phyloP scores from a whole-genome alignment of 495 filamentous ascomycete genomes.

The Neurospora tetraspora region DNA sequence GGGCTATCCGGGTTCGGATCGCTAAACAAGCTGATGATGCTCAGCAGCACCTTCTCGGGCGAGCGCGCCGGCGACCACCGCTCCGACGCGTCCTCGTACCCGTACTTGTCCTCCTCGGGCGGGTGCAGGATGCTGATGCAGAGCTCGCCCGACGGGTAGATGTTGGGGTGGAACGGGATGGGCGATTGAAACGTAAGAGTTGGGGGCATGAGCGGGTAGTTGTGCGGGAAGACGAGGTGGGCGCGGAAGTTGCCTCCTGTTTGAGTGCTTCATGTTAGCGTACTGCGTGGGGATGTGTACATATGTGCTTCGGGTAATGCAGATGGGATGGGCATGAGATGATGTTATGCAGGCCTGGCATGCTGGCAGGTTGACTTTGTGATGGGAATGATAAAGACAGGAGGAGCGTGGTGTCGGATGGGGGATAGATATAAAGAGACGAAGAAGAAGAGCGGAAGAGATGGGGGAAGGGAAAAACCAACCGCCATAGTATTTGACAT shows the following conservation, averaged over 20 bases:
- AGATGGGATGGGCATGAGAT: too few relatives aligned
- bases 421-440: background rate
- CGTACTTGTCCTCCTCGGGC: slow-evolving; percentile 90
- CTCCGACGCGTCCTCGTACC: slow-evolving; percentile 86
- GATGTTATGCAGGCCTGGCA: too few relatives aligned
- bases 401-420: background rate
- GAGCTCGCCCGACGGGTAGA: slow-evolving; percentile 81
- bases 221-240: slow-evolving; percentile 62
- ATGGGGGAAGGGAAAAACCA: slow-evolving; percentile 5
- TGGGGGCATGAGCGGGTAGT: slow-evolving; percentile 84
- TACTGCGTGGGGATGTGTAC: too few relatives aligned
- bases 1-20: slow-evolving; percentile 93
- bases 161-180: slow-evolving; percentile 87
- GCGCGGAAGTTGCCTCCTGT: slow-evolving; percentile 84
- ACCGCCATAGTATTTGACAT: slow-evolving; percentile 91
- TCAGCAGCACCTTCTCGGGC: slow-evolving; percentile 87
- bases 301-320: too few relatives aligned
- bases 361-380: background rate
- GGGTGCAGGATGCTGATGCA: slow-evolving; percentile 97
- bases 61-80: slow-evolving; percentile 96
- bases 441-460: background rate
- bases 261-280: too few relatives aligned
- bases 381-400: background rate
- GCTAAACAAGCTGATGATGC: slow-evolving; percentile 86
- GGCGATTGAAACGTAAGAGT: slow-evolving; percentile 84